phyloP scores from a whole-genome alignment of 345 rosid species.

The Eucalyptus cloeziana region DNA sequence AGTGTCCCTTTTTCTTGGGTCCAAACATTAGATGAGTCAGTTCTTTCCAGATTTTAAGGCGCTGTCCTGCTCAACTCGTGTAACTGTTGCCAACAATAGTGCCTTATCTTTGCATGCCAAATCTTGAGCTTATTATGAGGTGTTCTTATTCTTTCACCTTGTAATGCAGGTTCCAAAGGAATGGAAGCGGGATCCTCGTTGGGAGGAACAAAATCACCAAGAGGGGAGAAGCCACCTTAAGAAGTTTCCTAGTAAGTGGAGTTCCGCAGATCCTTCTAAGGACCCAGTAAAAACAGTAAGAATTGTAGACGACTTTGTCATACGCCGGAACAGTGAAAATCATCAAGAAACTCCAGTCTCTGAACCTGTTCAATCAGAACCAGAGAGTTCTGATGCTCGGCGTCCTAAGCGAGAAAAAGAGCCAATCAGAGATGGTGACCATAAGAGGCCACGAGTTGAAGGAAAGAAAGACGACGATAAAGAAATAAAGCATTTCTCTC shows the following conservation, averaged over 20 bases:
- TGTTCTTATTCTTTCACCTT: background rate
- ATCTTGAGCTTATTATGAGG: background rate
- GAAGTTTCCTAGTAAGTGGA: constrained; percentile 71
- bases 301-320: constrained; percentile 55
- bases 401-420: too few relatives aligned
- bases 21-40: background rate
- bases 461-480: too few relatives aligned
- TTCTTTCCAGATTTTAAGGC: too few relatives aligned
- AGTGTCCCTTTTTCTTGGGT: background rate
- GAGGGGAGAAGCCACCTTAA: constrained; percentile 35
- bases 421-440: too few relatives aligned
- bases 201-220: constrained; percentile 23
- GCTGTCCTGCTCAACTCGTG: too few relatives aligned
- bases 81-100: too few relatives aligned
- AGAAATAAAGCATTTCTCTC: too few relatives aligned
- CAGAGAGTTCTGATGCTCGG: background rate
- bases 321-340: constrained; percentile 5
- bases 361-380: too few relatives aligned
- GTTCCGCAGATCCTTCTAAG: constrained; percentile 35
- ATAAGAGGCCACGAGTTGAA: too few relatives aligned
- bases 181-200: constrained; percentile 63
- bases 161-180: constrained; percentile 39
- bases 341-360: too few relatives aligned
- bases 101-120: background rate
- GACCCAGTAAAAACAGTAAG: constrained; percentile 64